Evolutionary conservation across 208 protist genomes (phyloP), one percentile per base, ranked within the genome.

Genomic region (Leishmania aethiopica): DNA sequence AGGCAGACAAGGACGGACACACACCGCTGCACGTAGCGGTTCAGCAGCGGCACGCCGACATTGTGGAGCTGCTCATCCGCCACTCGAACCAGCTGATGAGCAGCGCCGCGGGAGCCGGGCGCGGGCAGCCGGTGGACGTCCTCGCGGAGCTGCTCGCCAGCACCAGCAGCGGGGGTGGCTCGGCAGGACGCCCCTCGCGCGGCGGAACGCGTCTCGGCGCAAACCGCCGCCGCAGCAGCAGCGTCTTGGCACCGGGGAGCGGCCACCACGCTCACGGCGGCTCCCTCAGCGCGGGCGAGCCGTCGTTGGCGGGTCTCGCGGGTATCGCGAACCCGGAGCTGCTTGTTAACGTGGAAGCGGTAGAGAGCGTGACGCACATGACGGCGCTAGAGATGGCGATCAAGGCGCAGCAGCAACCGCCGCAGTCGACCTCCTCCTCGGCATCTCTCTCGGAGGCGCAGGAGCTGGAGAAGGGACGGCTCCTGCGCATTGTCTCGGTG

Each of bases 1-100:
- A 80, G 75, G 86, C 85, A 0, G 94, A 97, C 59, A 69, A 49
- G 42, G 60, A 86, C n/a, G 95, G 95, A 10, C 81, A 78, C 71
- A 96, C 95, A 0, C 86, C 95, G 19, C 87, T 97, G 75, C 95
- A 96, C 79, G 77, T 93, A 40, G 95, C 95, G 2, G 93, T 96
- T 57, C 78, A 84, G 17, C 86, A 89, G 35, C 84, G 85, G 55
- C 84, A 93, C 59, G 66, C 82, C 1, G 49, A 28, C 17, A 78
- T 93, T 25, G 89, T 95, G 28, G 87, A 90, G 84, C 80, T 90
- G 75, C 87, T 97, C 3, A 37, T 96, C 35, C 89, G 84, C 0
- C 87, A 95, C 88, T 82, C 85, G 3, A 76, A 72, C 11, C 77
- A 84, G 74, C 37, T 89, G 22, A 25, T 80, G 47, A 77, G 66